Base-by-base conservation (phyloP, 208 protist genomes). In the Herpetomonas samuelpessoai region DNA sequence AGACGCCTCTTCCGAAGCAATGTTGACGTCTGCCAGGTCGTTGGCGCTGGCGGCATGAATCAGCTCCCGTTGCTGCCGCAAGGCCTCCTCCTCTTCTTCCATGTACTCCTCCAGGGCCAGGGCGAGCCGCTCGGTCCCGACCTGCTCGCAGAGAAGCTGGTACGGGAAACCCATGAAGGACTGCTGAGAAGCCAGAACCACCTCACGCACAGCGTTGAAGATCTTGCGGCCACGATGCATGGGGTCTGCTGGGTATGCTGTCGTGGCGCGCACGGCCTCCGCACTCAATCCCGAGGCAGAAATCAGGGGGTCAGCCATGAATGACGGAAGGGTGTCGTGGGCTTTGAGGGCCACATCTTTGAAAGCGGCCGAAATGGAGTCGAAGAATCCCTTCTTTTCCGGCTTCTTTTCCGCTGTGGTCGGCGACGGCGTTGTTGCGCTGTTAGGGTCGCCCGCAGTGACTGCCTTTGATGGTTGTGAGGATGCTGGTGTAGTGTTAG, bases 131-230 rank as follows among this genome's bases (percentile, higher is more conserved):
- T 73, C 51, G 28, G 69, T 76, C 22, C 79, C 79, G 2, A 86
- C 65, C 62, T 86, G 79, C 41, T 86, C 79, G 35, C 75, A 86
- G 44, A 86, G 62, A 3, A 86, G 68, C 57, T 83, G 74, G 29
- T 82, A 82, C 21, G 79, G 79, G 25, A 86, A 82, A 50, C 74
- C 79, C 68, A 86, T 81, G 63, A 86, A 86, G 55, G 79, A 86
- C 69, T 86, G 79, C 62, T 86, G 79, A 22, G 72, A 76, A 25
- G 79, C 79, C 22, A 86, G 57, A 14, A 86, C 76, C 4, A 77
- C 75, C 31, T 82, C 67, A 4, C 79, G 79, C 27, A 69, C 76
- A 21, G 79, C 79, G 9, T 65, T 35, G 66, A 66, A 86, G 16
- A 86, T 63, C 25, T 71, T 76, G 39, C 31, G 52, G 31, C 72